phyloP scores from a whole-genome alignment of 2,329 filamentous ascomycete genomes.

The Aureobasidium sp. region DNA sequence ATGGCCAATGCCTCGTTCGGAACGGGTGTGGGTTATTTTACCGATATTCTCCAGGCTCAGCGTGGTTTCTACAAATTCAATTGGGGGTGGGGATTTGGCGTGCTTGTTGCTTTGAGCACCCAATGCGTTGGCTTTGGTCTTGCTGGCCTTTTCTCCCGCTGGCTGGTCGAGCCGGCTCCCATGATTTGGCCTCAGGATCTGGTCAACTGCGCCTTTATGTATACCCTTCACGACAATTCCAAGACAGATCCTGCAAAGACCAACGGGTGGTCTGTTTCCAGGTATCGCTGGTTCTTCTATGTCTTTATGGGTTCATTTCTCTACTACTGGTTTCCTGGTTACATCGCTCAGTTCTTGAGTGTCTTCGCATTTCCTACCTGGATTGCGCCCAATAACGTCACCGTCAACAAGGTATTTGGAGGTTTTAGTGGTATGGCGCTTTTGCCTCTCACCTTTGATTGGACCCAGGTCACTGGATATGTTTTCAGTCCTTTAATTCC shows the following conservation, averaged over 20 bases:
- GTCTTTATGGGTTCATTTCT: conserved; percentile 63
- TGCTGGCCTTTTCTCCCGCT: conserved; percentile 70
- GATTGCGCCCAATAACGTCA: conserved; percentile 76
- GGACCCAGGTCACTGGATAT: conserved; percentile 65
- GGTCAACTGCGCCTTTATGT: conserved; percentile 62
- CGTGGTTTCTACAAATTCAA: conserved; percentile 65
- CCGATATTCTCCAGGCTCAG: conserved; percentile 66
- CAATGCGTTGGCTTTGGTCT: conserved; percentile 65
- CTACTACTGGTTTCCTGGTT: conserved; percentile 82
- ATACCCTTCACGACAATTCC: conserved; percentile 76
- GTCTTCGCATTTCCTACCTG: conserved; percentile 86
- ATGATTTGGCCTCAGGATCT: conserved; percentile 69
- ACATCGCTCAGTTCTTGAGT: conserved; percentile 75
- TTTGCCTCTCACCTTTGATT: conserved; percentile 64
- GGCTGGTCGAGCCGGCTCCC: conserved; percentile 72
- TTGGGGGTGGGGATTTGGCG: conserved; percentile 12
- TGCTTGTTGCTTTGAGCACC: conserved; percentile 1
- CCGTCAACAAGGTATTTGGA: conserved; percentile 78
- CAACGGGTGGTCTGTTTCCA: conserved; percentile 70
- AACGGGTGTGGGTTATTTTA: conserved; percentile 54
- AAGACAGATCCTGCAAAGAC: conserved; percentile 45
- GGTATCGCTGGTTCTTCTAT: conserved; percentile 76
- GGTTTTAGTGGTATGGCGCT: conserved; percentile 77
- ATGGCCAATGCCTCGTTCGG: conserved; percentile 52
- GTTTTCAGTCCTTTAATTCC: conserved; percentile 62